These are phyloP conservation scores for Talaromyces sp. DNA, from an alignment of 2,329 filamentous ascomycete genomes.

Conservation along the genomic window DNA sequence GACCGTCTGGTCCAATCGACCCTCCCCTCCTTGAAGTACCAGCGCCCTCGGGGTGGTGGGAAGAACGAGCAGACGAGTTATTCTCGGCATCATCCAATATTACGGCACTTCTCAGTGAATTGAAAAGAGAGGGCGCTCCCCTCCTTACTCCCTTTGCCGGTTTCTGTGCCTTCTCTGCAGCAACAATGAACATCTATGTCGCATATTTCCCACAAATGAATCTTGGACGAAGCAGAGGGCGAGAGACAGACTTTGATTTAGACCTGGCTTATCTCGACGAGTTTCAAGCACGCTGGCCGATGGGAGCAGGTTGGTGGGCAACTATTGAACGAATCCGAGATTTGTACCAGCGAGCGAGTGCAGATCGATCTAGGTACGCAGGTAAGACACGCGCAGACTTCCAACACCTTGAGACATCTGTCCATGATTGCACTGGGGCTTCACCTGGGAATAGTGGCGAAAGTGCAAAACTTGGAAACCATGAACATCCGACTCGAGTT, in stretches of 20 bases:
- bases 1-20: conserved; percentile 41
- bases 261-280: conserved; percentile 21
- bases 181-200: conserved; percentile 44
- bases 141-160: conserved; percentile 45
- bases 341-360: conserved; percentile 21
- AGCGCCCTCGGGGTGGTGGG: conserved; percentile 43
- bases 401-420: conserved; percentile 20
- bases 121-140: conserved; percentile 36
- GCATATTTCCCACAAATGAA: conserved; percentile 45
- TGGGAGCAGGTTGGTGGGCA: conserved; percentile 16
- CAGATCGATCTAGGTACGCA: conserved; percentile 19
- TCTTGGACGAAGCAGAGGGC: conserved; percentile 28
- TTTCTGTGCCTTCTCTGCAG: conserved; percentile 48
- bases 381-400: conserved; percentile 22
- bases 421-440: conserved; percentile 18
- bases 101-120: conserved; percentile 36
- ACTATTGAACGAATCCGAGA: conserved; percentile 21
- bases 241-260: conserved; percentile 17
- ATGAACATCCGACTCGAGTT: neutral
- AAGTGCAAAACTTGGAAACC: neutral
- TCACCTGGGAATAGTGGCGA: neutral
- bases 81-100: conserved; percentile 40
- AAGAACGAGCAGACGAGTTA: conserved; percentile 36
- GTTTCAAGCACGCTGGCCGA: conserved; percentile 19
- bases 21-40: conserved; percentile 39